Base-by-base conservation (phyloP, 768 basidiomycete genomes). In the Lentinula sp. region DNA sequence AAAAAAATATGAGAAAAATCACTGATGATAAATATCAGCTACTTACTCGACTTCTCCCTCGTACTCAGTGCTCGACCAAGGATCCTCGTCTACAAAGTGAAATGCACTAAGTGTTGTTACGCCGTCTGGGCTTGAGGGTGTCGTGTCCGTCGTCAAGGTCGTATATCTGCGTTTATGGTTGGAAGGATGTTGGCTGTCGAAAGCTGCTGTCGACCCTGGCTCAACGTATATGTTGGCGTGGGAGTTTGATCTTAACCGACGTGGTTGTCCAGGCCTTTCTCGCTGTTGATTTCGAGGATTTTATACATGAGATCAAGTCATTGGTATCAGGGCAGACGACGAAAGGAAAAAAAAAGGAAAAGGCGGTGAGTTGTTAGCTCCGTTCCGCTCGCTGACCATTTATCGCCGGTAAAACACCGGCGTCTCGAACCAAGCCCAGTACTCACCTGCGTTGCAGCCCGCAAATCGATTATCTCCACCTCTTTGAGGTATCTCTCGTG, bases 21-120 rank as follows among this genome's bases (percentile, higher is more conserved):
- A 3, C 21, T 10, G 4, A 11, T n/a, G 0, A 21, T 28, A 23
- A 18, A 32, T n/a, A 43, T 28, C n/a, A 10, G 39, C 9, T n/a
- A 39, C 53, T 54, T 34, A 39, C 53, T 39, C 21, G 35, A 32
- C 23, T 21, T 56, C 39, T 5, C 40, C 43, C 40, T 56, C 55
- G 40, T 54, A 39, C 10, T 54, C 53, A 39, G 72, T 70, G 74
- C 61, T 74, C 74, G 71, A 75, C 65, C 57, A 76, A 69, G 63
- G 74, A 70, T 67, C 69, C 72, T 40, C 65, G 67, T 34, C 68
- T 69, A 65, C 63, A 68, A 60, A 63, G 46, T 54, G 48, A 37
- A 59, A 59, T 10, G 43, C 43, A 18, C 57, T 59, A 5, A 59
- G 35, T 10, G 57, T 45, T 4, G 57, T 46, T 1, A 56, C n/a